phyloP scores from a whole-genome alignment of 192 early-diverging fungal species.

The Phlyctochytrium planicorne region DNA sequence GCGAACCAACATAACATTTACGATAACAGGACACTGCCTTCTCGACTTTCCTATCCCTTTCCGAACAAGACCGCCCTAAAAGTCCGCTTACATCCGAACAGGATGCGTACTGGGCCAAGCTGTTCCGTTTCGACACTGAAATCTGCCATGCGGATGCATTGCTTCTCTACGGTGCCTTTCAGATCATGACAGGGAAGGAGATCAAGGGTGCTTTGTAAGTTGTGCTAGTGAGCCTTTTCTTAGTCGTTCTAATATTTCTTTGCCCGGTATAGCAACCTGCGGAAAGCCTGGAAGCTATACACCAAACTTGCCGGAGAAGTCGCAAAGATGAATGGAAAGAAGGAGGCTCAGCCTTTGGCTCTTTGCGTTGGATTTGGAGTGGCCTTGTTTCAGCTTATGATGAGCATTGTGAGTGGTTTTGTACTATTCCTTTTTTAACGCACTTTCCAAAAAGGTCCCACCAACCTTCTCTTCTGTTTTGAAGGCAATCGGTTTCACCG shows the following conservation, averaged over 20 bases:
- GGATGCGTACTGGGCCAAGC: too few relatives aligned
- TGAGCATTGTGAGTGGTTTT: constrained; percentile 8
- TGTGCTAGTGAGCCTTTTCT: background rate
- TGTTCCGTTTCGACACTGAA: constrained; percentile 15
- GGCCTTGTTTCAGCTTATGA: constrained; percentile 8
- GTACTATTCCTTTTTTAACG: too few relatives aligned
- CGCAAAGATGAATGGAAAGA: background rate
- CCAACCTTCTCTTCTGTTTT: too few relatives aligned
- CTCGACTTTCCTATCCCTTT: too few relatives aligned
- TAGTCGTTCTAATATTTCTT: background rate
- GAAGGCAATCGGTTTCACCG: too few relatives aligned
- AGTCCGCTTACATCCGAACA: too few relatives aligned
- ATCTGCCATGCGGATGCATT: constrained; percentile 18
- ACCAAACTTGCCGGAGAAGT: constrained; percentile 13
- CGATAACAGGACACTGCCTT: too few relatives aligned
- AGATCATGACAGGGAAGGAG: constrained; percentile 19
- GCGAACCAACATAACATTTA: too few relatives aligned
- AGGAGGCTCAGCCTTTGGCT: background rate
- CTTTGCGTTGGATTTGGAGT: constrained; percentile 12
- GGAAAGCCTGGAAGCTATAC: constrained; percentile 11
- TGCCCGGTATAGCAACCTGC: constrained; percentile 8
- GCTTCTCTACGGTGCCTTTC: constrained; percentile 17
- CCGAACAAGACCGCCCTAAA: too few relatives aligned
- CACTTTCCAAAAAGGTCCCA: too few relatives aligned
- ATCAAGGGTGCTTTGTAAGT: constrained; percentile 25